Base-by-base conservation (phyloP, 169 alveolate species). In the Cryptosporidium meleagridis region DNA sequence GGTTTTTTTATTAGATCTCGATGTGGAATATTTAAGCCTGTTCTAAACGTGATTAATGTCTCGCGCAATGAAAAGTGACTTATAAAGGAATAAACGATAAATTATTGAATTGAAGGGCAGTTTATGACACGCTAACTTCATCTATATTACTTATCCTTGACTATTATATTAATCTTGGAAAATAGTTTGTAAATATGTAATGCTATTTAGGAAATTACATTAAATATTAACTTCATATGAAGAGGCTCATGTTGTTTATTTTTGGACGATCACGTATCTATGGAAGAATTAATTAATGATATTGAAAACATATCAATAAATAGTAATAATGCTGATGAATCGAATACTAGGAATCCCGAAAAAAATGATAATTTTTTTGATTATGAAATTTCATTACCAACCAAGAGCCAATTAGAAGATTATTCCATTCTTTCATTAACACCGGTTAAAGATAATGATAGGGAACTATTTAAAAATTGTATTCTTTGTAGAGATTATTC, bases 401-500 rank as follows among this genome's bases (percentile, higher is more conserved):
- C 58, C 18, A 72, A 26, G 33, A 52, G 10, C 10, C 45, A 23
- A 31, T 37, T 26, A 9, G 85, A 72, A 52, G 62, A 48, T 29
- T 1, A 51, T 10, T 45, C 62, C 3, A 18, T 29, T 62, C 23
- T 45, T 26, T 37, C 73, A 59, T 67, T 58, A 44, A 62, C 89
- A 23, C 73, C 73, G 23, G 31, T 18, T 39, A 80, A 53, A 26
- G 62, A 10, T 23, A 31, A 29, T 53, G 12, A 69, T 18, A 35
- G n/a, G 44, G 35, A 45, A 35, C 23, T 14, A 18, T 26, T 29
- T 14, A 37, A 51, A 8, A 44, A 62, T 29, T 80, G 89, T 59
- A 80, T 80, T 29, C 67, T 80, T 26, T 80, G 89, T 51, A 62
- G 89, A 0, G 89, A 80, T 65, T 80, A 80, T 65, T 41, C 26